phyloP scores from a whole-genome alignment of 495 filamentous ascomycete genomes.

The Tuber microsphaerosporum region DNA sequence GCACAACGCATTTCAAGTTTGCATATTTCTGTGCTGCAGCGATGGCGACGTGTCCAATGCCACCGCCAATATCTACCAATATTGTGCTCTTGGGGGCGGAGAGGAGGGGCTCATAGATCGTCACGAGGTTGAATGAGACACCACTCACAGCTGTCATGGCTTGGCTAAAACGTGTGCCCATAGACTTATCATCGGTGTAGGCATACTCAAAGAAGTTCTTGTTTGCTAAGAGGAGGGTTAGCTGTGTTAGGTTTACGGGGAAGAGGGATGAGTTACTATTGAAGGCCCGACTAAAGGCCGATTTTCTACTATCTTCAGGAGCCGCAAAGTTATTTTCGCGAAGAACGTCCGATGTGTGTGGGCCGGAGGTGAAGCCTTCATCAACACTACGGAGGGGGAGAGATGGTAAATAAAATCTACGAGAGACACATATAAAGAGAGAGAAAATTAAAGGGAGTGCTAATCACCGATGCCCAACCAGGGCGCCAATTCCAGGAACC shows the following conservation, averaged over 20 bases:
- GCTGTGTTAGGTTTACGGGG: background rate
- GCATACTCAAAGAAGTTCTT: constrained; percentile 11
- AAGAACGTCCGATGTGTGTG: constrained; percentile 3
- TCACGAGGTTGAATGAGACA: background rate
- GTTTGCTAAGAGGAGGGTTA: constrained; percentile 4
- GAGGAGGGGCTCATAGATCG: constrained; percentile 4
- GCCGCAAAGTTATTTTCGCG: constrained; percentile 4
- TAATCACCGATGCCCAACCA: constrained; percentile 9
- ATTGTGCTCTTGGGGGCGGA: constrained; percentile 6
- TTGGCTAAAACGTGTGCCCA: constrained; percentile 8
- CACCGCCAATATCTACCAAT: constrained; percentile 45
- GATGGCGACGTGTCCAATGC: constrained; percentile 38
- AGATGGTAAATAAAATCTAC: background rate
- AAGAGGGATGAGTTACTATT: constrained; percentile 3
- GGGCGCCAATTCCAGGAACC: background rate
- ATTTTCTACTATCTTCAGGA: constrained; percentile 10
- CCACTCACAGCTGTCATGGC: background rate
- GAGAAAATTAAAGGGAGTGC: background rate
- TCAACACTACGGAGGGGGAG: background rate
- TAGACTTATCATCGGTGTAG: background rate
- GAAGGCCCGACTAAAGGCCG: constrained; percentile 11
- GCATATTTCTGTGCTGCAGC: constrained; percentile 21
- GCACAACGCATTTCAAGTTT: constrained; percentile 40
- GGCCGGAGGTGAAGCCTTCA: background rate
- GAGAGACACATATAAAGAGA: background rate